phyloP scores from a whole-genome alignment of 2,329 filamentous ascomycete species.

The Stachybotrys chlorohalonatus region DNA sequence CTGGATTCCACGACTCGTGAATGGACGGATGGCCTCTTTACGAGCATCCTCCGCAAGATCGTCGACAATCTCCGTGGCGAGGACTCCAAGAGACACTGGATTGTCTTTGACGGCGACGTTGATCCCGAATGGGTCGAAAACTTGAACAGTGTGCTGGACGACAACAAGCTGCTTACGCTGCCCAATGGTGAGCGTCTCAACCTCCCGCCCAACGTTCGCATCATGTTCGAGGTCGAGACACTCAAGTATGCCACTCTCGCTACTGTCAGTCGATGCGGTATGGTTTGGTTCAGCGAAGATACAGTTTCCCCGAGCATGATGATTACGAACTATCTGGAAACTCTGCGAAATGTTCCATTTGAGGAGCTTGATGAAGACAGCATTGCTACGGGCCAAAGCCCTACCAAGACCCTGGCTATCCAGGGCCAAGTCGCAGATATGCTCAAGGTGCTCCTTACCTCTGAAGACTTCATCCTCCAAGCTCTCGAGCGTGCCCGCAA shows the following conservation, averaged over 20 bases:
- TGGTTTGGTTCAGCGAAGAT: slow-evolving; percentile 99
- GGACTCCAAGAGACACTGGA: slow-evolving; percentile 96
- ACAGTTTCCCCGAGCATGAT: slow-evolving; percentile 91
- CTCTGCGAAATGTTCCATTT: slow-evolving; percentile 73
- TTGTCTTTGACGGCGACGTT: slow-evolving; percentile 97
- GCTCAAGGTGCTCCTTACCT: slow-evolving; percentile 64
- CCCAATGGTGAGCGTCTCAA: slow-evolving; percentile 98
- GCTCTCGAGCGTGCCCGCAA: slow-evolving; percentile 66
- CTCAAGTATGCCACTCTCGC: slow-evolving; percentile 95
- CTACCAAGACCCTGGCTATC: slow-evolving; percentile 68
- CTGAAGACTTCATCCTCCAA: slow-evolving; percentile 71
- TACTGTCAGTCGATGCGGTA: slow-evolving; percentile 98
- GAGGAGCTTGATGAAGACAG: slow-evolving; percentile 94
- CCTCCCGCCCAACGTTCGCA: slow-evolving; percentile 85
- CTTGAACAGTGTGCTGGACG: slow-evolving; percentile 96
- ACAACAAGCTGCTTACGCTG: slow-evolving; percentile 95
- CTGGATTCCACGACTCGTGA: slow-evolving; percentile 94
- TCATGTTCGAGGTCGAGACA: slow-evolving; percentile 99
- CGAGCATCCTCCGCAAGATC: slow-evolving; percentile 94
- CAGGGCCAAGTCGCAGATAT: slow-evolving; percentile 75
- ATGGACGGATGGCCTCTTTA: slow-evolving; percentile 98
- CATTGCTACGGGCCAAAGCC: slow-evolving; percentile 63
- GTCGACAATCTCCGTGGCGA: slow-evolving; percentile 98
- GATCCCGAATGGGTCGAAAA: slow-evolving; percentile 99
- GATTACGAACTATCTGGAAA: slow-evolving; percentile 82